Evolutionary conservation across 2,329 filamentous ascomycete species (phyloP), one percentile per base, ranked within the genome.

Genomic region (Xenoacremonium recifei): DNA sequence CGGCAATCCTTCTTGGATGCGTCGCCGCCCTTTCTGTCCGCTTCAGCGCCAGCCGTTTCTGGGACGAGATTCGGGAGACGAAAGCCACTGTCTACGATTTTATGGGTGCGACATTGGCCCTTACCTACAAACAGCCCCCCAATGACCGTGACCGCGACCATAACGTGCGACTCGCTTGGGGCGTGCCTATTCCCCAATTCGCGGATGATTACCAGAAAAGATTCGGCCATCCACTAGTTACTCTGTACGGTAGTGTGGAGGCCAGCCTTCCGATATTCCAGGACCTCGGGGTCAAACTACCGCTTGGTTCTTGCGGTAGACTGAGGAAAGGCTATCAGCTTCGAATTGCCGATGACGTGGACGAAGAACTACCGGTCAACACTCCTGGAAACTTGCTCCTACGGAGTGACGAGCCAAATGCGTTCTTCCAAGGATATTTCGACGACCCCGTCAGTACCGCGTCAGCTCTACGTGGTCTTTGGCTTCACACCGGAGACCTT

Each of bases 61-160:
- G 41, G 41, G 41, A 44, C 13, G 41, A 44, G 20, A 44, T 44
- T 12, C 41, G 41, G 4, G 41, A 17, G 12, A 20, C 36, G n/a
- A 39, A 31, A 21, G 41, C 36, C 4, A 44, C 41, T 3, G 21
- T 44, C n/a, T 44, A 44, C 15, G 37, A 44, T 36, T 44, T 35
- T 31, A 44, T 44, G 41, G 41, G 41, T 11, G 41, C 41, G 3
- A 44, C 41, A 5, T 21, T 44, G 32, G 37, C 41, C 3, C 16
- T 44, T n/a, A 39, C 36, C 10, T 44, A 44, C 20, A 44, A 44
- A 36, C 36, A 44, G 21, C n/a, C 30, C 6, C 41, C 41, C 15
- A 39, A 10, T 16, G 5, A 16, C 15, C 30, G 36, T 6, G 41
- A 44, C 23, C 36, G 37, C 15, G 41, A 39, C 5, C 36, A 32